Conservation (phyloP, 1,284 basidiomycete species). For the Phylloporus sp. region DNA sequence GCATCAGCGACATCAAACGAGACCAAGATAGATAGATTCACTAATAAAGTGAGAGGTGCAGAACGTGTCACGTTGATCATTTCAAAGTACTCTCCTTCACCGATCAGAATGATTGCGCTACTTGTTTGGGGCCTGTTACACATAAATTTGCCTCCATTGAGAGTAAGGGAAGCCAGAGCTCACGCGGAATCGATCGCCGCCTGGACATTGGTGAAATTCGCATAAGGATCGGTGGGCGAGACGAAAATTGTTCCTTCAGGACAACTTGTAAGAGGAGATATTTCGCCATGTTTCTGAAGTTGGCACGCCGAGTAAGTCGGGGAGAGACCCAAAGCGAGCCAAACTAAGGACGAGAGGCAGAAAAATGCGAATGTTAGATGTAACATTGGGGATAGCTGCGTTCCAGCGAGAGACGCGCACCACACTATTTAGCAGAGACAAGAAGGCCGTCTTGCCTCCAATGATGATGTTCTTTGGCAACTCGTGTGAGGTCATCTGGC, state of each 20-base stretch:
- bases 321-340: neutral
- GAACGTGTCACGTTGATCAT: slow-evolving; percentile 58
- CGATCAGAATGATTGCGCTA: slow-evolving; percentile 56
- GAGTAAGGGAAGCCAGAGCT: slow-evolving; percentile 17
- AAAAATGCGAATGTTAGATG: neutral
- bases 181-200: slow-evolving; percentile 58
- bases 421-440: neutral
- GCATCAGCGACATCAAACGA: neutral
- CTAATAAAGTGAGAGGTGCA: slow-evolving; percentile 59
- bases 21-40: slow-evolving; percentile 26
- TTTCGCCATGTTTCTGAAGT: neutral
- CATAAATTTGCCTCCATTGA: neutral
- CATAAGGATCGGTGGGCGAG: slow-evolving; percentile 48
- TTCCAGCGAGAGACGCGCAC: neutral
- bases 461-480: no score
- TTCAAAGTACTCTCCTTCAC: slow-evolving; percentile 63
- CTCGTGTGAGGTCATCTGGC: no score
- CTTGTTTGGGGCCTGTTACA: slow-evolving; percentile 43
- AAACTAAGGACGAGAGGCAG: neutral
- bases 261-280: neutral
- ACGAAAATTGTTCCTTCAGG: slow-evolving; percentile 33
- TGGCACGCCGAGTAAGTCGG: neutral
- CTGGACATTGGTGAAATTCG: slow-evolving; percentile 54
- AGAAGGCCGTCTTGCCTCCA: neutral
- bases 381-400: neutral